Conservation (phyloP, 2,329 filamentous ascomycete genomes). For the Pestalotiopsis sp. region DNA sequence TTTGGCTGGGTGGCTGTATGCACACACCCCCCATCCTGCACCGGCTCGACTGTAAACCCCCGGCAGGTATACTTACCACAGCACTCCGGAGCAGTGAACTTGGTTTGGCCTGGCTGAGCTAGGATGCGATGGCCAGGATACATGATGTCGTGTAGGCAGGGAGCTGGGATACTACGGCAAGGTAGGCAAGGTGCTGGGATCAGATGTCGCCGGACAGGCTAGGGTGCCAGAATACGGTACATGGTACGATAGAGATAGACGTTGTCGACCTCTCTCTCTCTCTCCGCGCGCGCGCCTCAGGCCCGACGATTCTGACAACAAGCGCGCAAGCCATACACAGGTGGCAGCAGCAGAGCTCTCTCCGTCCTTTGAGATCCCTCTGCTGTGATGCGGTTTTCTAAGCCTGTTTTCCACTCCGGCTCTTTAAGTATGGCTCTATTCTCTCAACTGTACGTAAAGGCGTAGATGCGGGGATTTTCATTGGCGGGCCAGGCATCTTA, state of each 20-base stretch:
- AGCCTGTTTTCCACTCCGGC: too few species aligned
- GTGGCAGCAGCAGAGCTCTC: too few species aligned
- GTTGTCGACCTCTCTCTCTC: not conserved
- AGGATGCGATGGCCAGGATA: not conserved
- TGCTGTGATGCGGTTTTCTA: too few species aligned
- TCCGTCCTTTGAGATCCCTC: too few species aligned
- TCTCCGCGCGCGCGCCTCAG: too few species aligned
- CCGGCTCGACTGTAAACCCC: not conserved
- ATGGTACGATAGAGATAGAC: not conserved
- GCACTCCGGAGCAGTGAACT: constrained; percentile 6
- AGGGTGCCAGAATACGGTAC: not conserved
- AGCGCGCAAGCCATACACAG: too few species aligned
- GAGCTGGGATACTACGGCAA: not conserved
- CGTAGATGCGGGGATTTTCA: too few species aligned
- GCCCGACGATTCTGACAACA: too few species aligned
- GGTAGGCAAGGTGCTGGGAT: not conserved
- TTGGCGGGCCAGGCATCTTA: too few species aligned
- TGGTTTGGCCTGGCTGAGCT: constrained; percentile 2
- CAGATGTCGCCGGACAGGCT: not conserved
- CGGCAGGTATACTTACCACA: constrained; percentile 3
- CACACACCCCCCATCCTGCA: not conserved
- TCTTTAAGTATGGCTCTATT: too few species aligned
- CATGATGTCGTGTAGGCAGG: not conserved
- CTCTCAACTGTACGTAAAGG: too few species aligned
- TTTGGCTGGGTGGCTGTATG: not conserved